phyloP scores from a whole-genome alignment of 163 green algal species.

The Chlamydomonas reinhardtii region DNA sequence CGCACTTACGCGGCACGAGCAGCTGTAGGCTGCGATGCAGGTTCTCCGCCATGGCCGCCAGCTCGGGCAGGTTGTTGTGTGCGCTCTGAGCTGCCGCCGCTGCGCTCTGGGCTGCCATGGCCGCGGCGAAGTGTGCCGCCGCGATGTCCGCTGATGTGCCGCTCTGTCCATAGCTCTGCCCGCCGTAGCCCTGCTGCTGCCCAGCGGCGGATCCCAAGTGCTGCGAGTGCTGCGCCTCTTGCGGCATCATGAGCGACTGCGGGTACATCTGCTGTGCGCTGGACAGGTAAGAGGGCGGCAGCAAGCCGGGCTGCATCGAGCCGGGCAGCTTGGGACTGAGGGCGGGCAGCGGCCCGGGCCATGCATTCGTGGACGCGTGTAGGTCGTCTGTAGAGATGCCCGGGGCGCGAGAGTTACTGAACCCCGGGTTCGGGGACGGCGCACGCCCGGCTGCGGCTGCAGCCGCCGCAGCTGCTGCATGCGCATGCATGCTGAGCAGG shows the following conservation, averaged over 20 bases:
- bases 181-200: background rate
- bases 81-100: constrained; percentile 5
- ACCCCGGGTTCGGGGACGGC: no score
- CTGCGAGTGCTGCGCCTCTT: background rate
- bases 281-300: no score
- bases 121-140: background rate
- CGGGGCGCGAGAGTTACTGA: background rate
- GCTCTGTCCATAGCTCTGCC: background rate
- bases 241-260: no score
- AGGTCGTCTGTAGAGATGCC: constrained; percentile 28
- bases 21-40: constrained; percentile 47
- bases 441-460: background rate
- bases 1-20: constrained; percentile 34
- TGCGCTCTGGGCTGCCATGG: background rate
- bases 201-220: background rate
- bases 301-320: background rate
- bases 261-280: no score
- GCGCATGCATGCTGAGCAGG: no score
- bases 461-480: no score
- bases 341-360: constrained; percentile 19
- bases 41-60: constrained; percentile 35
- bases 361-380: constrained; percentile 14
- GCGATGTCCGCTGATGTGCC: background rate
- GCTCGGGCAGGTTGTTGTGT: constrained; percentile 18
- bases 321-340: constrained; percentile 35